Evolutionary conservation across 164 flowering plant species (phyloP).

Genomic region (Malania oleifera): DNA sequence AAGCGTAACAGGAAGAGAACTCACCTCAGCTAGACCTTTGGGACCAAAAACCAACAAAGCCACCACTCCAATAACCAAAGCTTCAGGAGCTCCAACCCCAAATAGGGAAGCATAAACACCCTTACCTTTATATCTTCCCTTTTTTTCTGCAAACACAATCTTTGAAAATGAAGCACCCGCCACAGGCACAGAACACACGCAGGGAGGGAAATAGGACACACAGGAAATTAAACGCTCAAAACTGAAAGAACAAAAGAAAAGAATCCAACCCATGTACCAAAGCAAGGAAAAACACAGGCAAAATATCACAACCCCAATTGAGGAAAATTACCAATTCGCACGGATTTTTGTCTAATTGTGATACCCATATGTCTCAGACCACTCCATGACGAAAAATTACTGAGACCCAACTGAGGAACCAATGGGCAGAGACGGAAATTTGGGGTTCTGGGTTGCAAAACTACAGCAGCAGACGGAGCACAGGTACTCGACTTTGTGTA

Average conservation of each 20-base stretch:
- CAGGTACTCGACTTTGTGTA: constrained; percentile 12
- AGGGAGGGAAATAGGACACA: background rate
- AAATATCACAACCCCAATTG: constrained; percentile 8
- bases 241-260: background rate
- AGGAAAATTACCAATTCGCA: constrained; percentile 29
- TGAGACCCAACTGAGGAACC: constrained; percentile 38
- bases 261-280: background rate
- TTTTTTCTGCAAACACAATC: constrained; percentile 43
- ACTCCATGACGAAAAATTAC: constrained; percentile 44
- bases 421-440: constrained; percentile 22
- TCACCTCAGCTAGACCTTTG: constrained; percentile 98
- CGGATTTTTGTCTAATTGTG: constrained; percentile 28
- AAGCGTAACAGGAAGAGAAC: constrained; percentile 15
- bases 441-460: constrained; percentile 21
- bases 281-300: background rate
- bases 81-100: constrained; percentile 99
- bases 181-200: background rate
- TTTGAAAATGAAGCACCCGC: background rate
- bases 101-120: constrained; percentile 79
- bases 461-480: constrained; percentile 20
- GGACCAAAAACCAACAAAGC: constrained; percentile 99
- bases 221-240: background rate
- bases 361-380: constrained; percentile 58
- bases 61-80: constrained; percentile 94
- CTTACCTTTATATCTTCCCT: constrained; percentile 40